Evolutionary conservation across 177 flowering plant genomes (phyloP).

Genomic region (Telopea speciosissima): DNA sequence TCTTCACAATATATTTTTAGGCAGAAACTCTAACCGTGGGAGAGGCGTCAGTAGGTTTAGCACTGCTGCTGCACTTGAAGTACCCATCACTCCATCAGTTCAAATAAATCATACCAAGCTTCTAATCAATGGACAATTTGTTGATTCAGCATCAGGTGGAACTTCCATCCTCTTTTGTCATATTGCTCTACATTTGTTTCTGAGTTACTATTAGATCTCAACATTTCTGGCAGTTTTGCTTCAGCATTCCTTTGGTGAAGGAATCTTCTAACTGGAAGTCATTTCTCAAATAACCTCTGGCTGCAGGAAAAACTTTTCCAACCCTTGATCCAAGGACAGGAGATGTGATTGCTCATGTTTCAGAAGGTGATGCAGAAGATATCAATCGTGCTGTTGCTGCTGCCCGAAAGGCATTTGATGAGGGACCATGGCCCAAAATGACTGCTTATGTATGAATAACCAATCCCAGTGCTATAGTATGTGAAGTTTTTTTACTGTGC

Average conservation of each 20-base stretch:
- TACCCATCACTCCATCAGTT: constrained; percentile 41
- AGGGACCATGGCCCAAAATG: constrained; percentile 91
- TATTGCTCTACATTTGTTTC: not conserved
- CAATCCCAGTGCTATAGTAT: not conserved
- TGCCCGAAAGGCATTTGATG: constrained; percentile 86
- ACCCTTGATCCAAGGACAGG: constrained; percentile 73
- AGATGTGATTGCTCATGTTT: constrained; percentile 66
- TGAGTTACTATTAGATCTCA: not conserved
- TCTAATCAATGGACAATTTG: constrained; percentile 50
- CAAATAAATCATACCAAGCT: constrained; percentile 35
- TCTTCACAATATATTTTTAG: constrained; percentile 22
- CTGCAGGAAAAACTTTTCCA: constrained; percentile 62
- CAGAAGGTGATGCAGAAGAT: constrained; percentile 77
- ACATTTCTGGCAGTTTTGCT: not conserved
- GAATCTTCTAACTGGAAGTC: not conserved
- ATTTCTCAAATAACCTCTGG: constrained; percentile 2
- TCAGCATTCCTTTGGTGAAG: not conserved
- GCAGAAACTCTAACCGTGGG: constrained; percentile 22
- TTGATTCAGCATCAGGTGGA: constrained; percentile 71
- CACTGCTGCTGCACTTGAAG: constrained; percentile 32
- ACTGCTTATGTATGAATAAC: constrained; percentile 45
- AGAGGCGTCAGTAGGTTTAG: constrained; percentile 29
- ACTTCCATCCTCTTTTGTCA: not conserved
- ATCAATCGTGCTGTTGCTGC: constrained; percentile 67
- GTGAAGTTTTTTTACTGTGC: not conserved